Conservation (phyloP, 2,329 filamentous ascomycete genomes). For the Neofusicoccum ribis region DNA sequence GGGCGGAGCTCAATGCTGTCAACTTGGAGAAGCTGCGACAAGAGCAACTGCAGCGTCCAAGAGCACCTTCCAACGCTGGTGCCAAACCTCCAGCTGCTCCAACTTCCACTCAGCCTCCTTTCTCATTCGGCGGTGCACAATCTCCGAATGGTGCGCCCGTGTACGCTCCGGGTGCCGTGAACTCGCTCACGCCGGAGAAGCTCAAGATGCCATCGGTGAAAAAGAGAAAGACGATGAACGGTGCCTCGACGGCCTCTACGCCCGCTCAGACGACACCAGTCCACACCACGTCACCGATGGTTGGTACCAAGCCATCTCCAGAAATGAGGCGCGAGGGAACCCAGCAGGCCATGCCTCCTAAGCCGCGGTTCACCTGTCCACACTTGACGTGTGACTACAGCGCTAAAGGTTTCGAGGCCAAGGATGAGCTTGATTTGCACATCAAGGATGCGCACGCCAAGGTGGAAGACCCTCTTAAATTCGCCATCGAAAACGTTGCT, state of each 20-base stretch:
- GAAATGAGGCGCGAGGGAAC: slow-evolving; percentile 50
- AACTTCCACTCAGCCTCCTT: slow-evolving; percentile 54
- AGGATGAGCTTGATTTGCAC: slow-evolving; percentile 57
- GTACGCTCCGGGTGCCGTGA: slow-evolving; percentile 48
- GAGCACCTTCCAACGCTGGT: slow-evolving; percentile 25
- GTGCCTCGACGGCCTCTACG: slow-evolving; percentile 40
- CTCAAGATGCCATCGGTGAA: slow-evolving; percentile 60
- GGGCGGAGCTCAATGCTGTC: slow-evolving; percentile 35
- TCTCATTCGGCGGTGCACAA: slow-evolving; percentile 49
- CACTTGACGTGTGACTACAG: slow-evolving; percentile 55
- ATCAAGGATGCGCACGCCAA: slow-evolving; percentile 53
- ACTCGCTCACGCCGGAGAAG: slow-evolving; percentile 56
- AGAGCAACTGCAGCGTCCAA: slow-evolving; percentile 46
- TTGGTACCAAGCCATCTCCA: slow-evolving; percentile 42
- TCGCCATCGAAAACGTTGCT: slow-evolving; percentile 54
- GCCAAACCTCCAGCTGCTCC: slow-evolving; percentile 49
- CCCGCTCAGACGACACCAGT: slow-evolving; percentile 35
- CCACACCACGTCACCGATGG: slow-evolving; percentile 41
- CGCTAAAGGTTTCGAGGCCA: slow-evolving; percentile 55
- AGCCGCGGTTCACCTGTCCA: slow-evolving; percentile 55
- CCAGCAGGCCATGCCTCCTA: slow-evolving; percentile 38
- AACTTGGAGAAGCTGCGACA: slow-evolving; percentile 26
- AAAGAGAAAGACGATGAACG: slow-evolving; percentile 51
- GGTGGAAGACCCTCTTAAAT: slow-evolving; percentile 58
- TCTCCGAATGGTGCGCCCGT: slow-evolving; percentile 60